Evolutionary conservation across 495 filamentous ascomycete species (phyloP).

Genomic region (Poronia punctata): DNA sequence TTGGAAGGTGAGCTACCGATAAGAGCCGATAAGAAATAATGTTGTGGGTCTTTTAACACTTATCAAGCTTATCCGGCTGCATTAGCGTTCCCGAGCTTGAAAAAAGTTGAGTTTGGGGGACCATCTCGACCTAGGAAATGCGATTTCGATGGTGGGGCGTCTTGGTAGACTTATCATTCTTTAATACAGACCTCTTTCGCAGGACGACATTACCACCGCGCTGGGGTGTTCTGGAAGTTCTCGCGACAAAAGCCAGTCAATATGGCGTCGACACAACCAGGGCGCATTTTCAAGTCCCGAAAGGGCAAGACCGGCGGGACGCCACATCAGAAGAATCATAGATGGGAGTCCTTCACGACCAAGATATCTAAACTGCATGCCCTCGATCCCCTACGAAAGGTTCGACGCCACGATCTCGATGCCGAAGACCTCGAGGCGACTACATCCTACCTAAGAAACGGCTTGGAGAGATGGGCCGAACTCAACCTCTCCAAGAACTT

Average conservation of each 20-base stretch:
- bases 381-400: conserved; percentile 82
- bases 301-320: conserved; percentile 59
- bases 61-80: conserved; percentile 3
- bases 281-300: conserved; percentile 57
- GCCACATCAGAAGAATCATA: conserved; percentile 67
- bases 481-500: conserved; percentile 81
- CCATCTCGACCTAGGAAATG: neutral
- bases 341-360: conserved; percentile 86
- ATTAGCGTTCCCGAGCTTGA: conserved; percentile 11
- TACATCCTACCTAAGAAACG: conserved; percentile 73
- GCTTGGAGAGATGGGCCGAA: conserved; percentile 82
- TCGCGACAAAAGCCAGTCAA: conserved; percentile 10
- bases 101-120: conserved; percentile 10
- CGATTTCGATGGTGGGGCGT: conserved; percentile 10
- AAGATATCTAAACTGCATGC: conserved; percentile 85
- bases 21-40: neutral
- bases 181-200: neutral
- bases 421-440: conserved; percentile 60
- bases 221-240: neutral
- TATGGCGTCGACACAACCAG: conserved; percentile 52
- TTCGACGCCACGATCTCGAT: conserved; percentile 75
- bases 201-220: neutral
- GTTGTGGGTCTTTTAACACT: neutral
- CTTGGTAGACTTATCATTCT: neutral
- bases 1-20: neutral